phyloP scores from a whole-genome alignment of 495 filamentous ascomycete species.

The Neurospora discreta region DNA sequence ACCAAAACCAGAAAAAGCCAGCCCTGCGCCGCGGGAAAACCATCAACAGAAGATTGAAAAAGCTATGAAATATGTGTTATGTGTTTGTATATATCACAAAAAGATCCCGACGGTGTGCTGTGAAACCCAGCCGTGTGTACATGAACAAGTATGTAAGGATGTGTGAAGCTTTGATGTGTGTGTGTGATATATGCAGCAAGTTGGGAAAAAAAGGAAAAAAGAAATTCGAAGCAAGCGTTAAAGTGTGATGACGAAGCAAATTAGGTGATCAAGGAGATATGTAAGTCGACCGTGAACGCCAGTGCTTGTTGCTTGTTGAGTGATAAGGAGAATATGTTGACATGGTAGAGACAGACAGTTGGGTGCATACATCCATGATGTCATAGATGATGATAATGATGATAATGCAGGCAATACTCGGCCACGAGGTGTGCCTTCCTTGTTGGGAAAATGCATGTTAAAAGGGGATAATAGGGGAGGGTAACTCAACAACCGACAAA shows the following conservation, averaged over 20 bases:
- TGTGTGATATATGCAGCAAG: background rate
- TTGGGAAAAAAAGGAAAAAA: background rate
- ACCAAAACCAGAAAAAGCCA: background rate
- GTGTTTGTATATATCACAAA: background rate
- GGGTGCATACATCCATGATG: background rate
- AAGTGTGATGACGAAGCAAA: background rate
- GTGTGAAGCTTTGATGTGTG: background rate
- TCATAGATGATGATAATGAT: background rate
- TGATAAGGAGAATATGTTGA: background rate
- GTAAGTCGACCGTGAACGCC: background rate
- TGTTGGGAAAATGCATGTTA: background rate
- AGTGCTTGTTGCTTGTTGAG: background rate
- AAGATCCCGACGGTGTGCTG: background rate
- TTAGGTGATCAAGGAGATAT: background rate
- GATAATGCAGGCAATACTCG: background rate
- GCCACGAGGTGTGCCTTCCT: background rate
- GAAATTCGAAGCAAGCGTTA: background rate
- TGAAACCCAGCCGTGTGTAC: background rate
- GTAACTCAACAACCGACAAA: background rate
- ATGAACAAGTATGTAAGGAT: background rate
- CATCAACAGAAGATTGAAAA: background rate
- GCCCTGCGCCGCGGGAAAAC: background rate
- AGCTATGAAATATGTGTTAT: background rate
- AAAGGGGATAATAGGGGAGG: background rate
- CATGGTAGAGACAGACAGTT: background rate